Percentiles rank a stretch among this genome's conserved stretches.
Conservation (phyloP, 768 basidiomycete species). For the Imleria badia region DNA sequence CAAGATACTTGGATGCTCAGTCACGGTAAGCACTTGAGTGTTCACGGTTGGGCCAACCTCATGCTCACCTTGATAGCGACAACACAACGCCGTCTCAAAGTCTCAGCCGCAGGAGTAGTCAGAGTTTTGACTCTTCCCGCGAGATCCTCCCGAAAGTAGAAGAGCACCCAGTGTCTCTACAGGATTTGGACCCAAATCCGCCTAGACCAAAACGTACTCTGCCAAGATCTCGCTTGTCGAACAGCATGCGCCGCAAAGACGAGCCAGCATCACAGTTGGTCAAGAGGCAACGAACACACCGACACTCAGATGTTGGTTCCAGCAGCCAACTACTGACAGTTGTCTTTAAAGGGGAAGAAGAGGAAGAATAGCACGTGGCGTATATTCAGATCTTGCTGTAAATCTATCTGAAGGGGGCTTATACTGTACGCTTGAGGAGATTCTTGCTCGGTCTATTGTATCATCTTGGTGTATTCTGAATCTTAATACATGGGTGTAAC, state of each 20-base stretch:
- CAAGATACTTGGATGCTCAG: constrained; percentile 19
- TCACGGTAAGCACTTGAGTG: constrained; percentile 11
- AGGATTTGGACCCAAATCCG: constrained; percentile 3
- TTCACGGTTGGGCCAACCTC: neutral
- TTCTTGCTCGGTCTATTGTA: neutral
- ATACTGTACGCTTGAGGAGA: neutral
- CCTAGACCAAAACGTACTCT: constrained; percentile 29
- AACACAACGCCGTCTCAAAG: neutral
- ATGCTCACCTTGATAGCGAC: constrained; percentile 2
- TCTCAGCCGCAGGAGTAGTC: constrained; percentile 8
- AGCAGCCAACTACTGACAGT: constrained; percentile 1
- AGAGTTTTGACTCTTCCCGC: constrained; percentile 6
- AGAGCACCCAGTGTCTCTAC: constrained; percentile 17
- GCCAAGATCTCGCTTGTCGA: constrained; percentile 22
- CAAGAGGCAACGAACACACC: constrained; percentile 28
- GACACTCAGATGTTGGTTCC: constrained; percentile 17
- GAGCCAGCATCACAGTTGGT: neutral
- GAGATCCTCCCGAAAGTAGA: constrained; percentile 24
- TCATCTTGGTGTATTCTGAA: constrained; percentile 5
- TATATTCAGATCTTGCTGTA: neutral
- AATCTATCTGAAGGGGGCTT: neutral
- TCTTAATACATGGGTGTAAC: neutral
- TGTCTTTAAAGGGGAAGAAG: constrained; percentile 13
- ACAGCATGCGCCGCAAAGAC: neutral
- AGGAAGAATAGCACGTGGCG: constrained; percentile 7